A percentile compares a stretch with the other conserved stretches of the same genome.
phyloP scores from a whole-genome alignment of 352 stramenopile genomes.

The Phytophthora sp. region DNA sequence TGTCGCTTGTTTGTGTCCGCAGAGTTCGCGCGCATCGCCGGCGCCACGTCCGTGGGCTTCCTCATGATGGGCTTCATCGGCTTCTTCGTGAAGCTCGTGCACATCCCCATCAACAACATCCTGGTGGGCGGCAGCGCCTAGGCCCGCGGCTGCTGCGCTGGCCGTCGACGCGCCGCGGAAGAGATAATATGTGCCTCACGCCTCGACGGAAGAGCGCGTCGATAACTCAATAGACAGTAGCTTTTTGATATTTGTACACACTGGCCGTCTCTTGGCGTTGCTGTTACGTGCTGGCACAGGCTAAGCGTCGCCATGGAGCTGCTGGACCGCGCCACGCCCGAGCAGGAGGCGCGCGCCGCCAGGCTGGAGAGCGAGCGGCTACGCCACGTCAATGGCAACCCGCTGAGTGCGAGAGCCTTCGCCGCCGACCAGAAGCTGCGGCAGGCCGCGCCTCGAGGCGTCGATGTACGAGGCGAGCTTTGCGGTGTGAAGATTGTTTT shows the following conservation, averaged over 20 bases:
- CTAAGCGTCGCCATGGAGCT: conserved; percentile 37
- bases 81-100: conserved; percentile 99
- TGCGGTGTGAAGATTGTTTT: too few species aligned
- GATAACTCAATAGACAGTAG: conserved; percentile 49
- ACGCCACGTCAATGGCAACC: conserved; percentile 44
- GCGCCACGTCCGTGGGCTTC: conserved; percentile 96
- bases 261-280: neutral
- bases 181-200: neutral
- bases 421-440: conserved; percentile 24
- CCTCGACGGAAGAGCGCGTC: conserved; percentile 9
- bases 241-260: conserved; percentile 32
- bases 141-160: conserved; percentile 17
- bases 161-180: conserved; percentile 10
- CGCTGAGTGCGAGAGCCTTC: conserved; percentile 48
- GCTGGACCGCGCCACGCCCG: conserved; percentile 22
- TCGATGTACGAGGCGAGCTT: conserved; percentile 23
- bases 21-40: conserved; percentile 97
- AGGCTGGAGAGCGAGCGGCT: conserved; percentile 45
- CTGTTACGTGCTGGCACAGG: neutral
- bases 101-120: conserved; percentile 99
- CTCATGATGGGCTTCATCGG: conserved; percentile 99
- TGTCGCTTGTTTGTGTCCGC: conserved; percentile 15
- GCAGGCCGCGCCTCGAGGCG: neutral
- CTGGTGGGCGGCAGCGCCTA: conserved; percentile 92
- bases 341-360: conserved; percentile 32